Conservation (phyloP, 2,329 filamentous ascomycete species). For the Stachybotrys elegans region DNA sequence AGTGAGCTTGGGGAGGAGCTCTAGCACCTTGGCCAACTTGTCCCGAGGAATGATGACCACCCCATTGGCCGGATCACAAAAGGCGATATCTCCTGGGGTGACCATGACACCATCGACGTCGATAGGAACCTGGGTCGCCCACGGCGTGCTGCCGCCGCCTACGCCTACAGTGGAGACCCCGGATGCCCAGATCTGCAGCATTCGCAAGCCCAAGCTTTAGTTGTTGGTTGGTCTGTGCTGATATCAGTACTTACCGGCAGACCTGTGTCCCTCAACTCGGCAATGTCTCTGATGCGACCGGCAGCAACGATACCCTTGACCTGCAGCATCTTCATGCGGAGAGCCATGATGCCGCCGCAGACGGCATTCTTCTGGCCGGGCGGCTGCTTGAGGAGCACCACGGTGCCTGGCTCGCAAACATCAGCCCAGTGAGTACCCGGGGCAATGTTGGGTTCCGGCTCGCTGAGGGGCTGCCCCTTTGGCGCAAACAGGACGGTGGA, state of each 20-base stretch:
- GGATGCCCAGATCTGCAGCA: constrained; percentile 46
- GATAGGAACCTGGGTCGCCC: constrained; percentile 44
- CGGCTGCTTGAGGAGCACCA: constrained; percentile 65
- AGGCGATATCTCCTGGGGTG: constrained; percentile 59
- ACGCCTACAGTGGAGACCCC: constrained; percentile 54
- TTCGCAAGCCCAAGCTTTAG: constrained; percentile 9
- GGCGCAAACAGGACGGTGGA: constrained; percentile 60
- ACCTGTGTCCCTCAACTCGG: constrained; percentile 49
- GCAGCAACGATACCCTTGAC: constrained; percentile 60
- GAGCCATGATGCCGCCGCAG: constrained; percentile 72
- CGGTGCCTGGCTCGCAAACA: constrained; percentile 50
- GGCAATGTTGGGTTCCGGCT: constrained; percentile 44
- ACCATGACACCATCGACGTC: constrained; percentile 37
- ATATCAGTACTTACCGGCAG: constrained; percentile 44
- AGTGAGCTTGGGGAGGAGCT: constrained; percentile 48
- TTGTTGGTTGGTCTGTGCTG: not conserved
- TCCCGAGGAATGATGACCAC: constrained; percentile 62
- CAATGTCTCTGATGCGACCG: constrained; percentile 63
- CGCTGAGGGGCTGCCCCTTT: constrained; percentile 39
- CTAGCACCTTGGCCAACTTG: constrained; percentile 55
- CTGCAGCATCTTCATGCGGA: constrained; percentile 59
- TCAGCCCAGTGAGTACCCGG: constrained; percentile 64
- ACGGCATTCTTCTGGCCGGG: constrained; percentile 62
- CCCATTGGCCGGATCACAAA: constrained; percentile 65
- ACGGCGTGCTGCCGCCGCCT: constrained; percentile 50